These are phyloP conservation scores for Drechslerella coelobrocha DNA, from an alignment of 2,329 filamentous ascomycete genomes.

Conservation along the genomic window DNA sequence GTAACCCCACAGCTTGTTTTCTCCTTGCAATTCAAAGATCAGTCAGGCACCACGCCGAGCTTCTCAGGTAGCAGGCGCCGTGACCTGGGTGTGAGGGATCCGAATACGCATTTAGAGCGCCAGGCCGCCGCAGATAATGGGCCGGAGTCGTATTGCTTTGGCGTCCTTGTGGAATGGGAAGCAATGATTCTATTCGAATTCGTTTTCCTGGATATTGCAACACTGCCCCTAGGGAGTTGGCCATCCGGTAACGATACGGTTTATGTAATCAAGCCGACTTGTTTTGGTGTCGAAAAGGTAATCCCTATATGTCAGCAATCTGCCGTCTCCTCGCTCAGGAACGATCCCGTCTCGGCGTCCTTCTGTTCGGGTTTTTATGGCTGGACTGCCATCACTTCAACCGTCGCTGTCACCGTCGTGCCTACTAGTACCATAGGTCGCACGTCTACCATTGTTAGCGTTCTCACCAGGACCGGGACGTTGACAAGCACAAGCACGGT, in stretches of 20 bases:
- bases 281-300: neutral
- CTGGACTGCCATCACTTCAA: neutral
- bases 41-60: no score
- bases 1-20: no score
- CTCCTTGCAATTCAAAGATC: no score
- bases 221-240: neutral
- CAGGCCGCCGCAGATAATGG: neutral
- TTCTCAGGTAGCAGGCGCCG: no score
- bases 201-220: neutral
- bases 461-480: no score
- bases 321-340: neutral
- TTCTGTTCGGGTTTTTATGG: conserved; percentile 5
- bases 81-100: no score
- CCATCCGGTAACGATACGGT: neutral
- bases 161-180: neutral
- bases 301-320: conserved; percentile 5
- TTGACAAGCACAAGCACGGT: no score
- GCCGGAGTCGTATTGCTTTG: neutral
- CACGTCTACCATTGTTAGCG: no score
- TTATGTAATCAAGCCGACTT: neutral
- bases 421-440: no score
- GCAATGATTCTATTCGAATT: neutral
- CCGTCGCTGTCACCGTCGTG: no score
- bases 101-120: no score
- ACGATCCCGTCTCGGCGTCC: neutral